Conservation (phyloP, 768 basidiomycete genomes). For the Xerocomellus intermedius region DNA sequence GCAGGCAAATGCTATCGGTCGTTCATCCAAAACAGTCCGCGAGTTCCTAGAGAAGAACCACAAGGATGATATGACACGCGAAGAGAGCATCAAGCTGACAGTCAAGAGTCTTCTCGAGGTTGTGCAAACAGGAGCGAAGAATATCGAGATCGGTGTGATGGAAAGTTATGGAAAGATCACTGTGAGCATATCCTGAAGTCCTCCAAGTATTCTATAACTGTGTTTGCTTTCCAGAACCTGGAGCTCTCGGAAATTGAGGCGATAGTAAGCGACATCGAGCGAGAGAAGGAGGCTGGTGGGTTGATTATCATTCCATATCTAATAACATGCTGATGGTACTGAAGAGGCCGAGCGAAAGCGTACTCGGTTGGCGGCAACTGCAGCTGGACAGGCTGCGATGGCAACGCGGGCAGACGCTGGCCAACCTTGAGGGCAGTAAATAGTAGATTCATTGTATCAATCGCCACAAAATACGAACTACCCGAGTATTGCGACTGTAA, state of each 20-base stretch:
- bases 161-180: conserved; percentile 92
- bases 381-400: conserved; percentile 91
- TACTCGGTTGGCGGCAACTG: conserved; percentile 85
- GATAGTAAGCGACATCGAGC: conserved; percentile 91
- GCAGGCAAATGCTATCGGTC: conserved; percentile 96
- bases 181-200: conserved; percentile 41
- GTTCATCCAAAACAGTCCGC: conserved; percentile 96
- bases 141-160: conserved; percentile 98
- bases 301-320: background rate
- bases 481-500: background rate
- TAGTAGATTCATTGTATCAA: conserved; percentile 12
- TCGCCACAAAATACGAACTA: conserved; percentile 6
- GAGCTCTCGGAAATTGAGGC: conserved; percentile 85
- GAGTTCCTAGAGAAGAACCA: conserved; percentile 99
- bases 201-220: background rate
- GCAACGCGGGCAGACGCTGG: conserved; percentile 47
- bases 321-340: conserved; percentile 3
- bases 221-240: conserved; percentile 57
- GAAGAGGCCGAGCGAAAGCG: conserved; percentile 95
- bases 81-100: conserved; percentile 91
- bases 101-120: conserved; percentile 96
- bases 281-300: conserved; percentile 93
- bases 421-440: conserved; percentile 38
- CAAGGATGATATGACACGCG: conserved; percentile 83
- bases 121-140: conserved; percentile 99